A percentile compares a stretch with the other conserved stretches of the same genome.
phyloP scores from a whole-genome alignment of 345 rosid species.

The Cardamine occulta region DNA sequence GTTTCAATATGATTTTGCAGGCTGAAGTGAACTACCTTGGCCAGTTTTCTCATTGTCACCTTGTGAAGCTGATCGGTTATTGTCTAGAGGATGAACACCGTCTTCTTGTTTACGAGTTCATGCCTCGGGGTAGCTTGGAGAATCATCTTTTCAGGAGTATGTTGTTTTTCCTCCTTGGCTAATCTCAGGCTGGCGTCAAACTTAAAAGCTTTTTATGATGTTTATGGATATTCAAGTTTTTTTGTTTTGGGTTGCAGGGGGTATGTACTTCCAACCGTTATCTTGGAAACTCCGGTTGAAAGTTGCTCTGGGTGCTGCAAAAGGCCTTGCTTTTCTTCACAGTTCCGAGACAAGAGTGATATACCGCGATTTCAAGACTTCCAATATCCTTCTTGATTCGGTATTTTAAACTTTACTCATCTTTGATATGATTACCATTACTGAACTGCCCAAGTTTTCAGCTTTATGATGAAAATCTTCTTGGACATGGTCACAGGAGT shows the following conservation, averaged over 20 bases:
- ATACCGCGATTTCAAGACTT: constrained; percentile 95
- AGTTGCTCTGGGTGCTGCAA: constrained; percentile 95
- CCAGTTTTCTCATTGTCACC: constrained; percentile 89
- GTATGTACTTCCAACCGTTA: constrained; percentile 38
- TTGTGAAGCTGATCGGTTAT: constrained; percentile 89
- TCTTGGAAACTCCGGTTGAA: constrained; percentile 58
- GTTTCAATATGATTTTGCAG: constrained; percentile 49
- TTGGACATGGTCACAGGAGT: constrained; percentile 52
- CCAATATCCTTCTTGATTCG: constrained; percentile 92
- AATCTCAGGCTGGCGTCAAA: not conserved
- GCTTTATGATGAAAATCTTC: not conserved
- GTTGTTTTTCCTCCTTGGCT: constrained; percentile 34
- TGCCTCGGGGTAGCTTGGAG: constrained; percentile 98
- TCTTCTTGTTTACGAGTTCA: constrained; percentile 91
- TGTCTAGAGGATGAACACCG: constrained; percentile 94
- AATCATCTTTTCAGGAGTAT: constrained; percentile 96
- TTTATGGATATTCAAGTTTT: constrained; percentile 1
- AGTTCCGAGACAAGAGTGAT: constrained; percentile 92
- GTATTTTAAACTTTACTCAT: constrained; percentile 46
- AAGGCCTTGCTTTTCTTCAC: constrained; percentile 95
- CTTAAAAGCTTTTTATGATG: constrained; percentile 11
- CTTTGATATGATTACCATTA: constrained; percentile 3
- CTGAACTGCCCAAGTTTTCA: not conserved
- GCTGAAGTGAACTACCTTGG: constrained; percentile 96
- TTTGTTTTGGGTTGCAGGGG: constrained; percentile 22